Evolutionary conservation across 352 stramenopile species (phyloP).

Genomic region (Phytophthora citrophthora): DNA sequence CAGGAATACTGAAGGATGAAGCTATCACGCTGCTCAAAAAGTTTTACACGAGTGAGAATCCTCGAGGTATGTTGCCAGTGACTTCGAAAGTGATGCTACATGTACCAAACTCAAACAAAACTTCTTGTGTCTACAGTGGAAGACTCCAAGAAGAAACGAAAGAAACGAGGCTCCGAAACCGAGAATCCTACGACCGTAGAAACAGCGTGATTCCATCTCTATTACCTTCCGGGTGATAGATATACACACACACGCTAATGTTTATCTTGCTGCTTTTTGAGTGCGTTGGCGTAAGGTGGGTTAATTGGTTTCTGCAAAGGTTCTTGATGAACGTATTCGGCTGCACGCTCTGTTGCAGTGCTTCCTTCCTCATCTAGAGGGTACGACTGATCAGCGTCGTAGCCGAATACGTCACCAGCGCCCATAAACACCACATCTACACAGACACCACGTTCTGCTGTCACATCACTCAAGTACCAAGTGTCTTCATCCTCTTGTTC

Average conservation of each 20-base stretch:
- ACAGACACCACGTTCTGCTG: conserved; percentile 52
- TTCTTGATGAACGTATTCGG: conserved; percentile 73
- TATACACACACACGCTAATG: conserved; percentile 16
- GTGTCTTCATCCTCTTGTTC: conserved; percentile 42
- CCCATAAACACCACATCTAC: conserved; percentile 72
- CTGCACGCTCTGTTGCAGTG: not conserved
- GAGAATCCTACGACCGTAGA: conserved; percentile 9
- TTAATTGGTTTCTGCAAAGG: conserved; percentile 89
- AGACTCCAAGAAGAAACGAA: conserved; percentile 83
- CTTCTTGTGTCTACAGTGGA: conserved; percentile 48
- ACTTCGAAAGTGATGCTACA: not conserved
- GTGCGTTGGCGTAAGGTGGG: conserved; percentile 78
- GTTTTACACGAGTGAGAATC: conserved; percentile 92
- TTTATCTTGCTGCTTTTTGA: conserved; percentile 57
- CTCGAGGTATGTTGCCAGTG: conserved; percentile 57
- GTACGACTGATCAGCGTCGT: conserved; percentile 87
- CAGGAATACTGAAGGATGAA: conserved; percentile 85
- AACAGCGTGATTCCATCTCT: conserved; percentile 13
- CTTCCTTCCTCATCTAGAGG: conserved; percentile 54
- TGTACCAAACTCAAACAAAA: not conserved
- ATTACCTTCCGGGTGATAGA: conserved; percentile 13
- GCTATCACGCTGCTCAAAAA: conserved; percentile 83
- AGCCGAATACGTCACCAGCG: conserved; percentile 79
- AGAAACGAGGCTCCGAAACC: conserved; percentile 38
- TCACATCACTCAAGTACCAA: conserved; percentile 41